These are phyloP conservation scores for Hemerocallis citrina DNA, from an alignment of 106 monocot genomes.

Conservation along the genomic window DNA sequence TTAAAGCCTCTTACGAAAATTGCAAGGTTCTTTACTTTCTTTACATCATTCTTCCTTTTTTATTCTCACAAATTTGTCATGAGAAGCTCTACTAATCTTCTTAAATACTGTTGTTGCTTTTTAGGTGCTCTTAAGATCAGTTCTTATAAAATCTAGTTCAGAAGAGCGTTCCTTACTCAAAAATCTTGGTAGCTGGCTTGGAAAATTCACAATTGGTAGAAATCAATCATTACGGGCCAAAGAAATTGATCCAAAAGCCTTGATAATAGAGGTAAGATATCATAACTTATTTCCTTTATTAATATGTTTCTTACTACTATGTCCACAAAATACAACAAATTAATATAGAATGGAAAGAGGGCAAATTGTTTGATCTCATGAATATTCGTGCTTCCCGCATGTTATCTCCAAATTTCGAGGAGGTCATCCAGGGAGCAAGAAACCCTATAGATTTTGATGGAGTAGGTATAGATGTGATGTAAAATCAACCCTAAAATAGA, in stretches of 20 bases:
- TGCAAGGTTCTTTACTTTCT: constrained; percentile 71
- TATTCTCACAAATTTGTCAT: no score
- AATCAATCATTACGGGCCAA: constrained; percentile 77
- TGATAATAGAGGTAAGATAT: constrained; percentile 78
- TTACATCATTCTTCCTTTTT: no score
- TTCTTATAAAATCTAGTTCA: constrained; percentile 97
- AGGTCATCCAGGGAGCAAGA: no score
- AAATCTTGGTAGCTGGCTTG: constrained; percentile 99
- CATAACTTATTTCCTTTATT: not conserved
- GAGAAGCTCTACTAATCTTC: not conserved
- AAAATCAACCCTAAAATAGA: no score
- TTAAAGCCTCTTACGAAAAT: constrained; percentile 97
- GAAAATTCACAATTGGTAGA: constrained; percentile 97
- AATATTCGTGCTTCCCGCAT: no score
- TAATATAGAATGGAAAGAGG: no score
- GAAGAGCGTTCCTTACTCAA: constrained; percentile 96
- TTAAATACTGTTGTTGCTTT: not conserved
- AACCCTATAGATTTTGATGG: no score
- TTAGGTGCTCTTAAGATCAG: constrained; percentile 80
- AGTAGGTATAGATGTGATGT: no score
- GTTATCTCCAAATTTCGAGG: no score
- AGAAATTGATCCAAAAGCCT: constrained; percentile 88
- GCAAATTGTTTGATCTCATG: no score
- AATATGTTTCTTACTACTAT: not conserved
- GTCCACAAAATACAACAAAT: no score